Evolutionary conservation across 2,329 filamentous ascomycete genomes (phyloP), one percentile per base, ranked within the genome.

Genomic region (Fusarium compactum): DNA sequence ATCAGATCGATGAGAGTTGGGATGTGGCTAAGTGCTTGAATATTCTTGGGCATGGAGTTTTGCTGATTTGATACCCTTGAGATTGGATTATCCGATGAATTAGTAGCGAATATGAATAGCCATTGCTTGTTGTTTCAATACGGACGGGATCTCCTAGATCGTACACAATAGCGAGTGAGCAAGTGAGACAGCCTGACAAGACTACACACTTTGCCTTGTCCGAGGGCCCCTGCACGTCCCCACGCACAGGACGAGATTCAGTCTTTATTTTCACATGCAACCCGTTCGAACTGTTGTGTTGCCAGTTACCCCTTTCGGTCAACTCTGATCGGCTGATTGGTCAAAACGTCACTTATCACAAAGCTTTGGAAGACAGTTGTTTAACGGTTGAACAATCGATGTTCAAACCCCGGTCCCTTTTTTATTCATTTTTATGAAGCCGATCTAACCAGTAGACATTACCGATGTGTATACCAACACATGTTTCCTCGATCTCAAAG

Each of bases 21-120:
- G 83, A 85, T 57, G 66, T 85, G 45, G 78, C 78, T 16, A 80
- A 79, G 56, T 85, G 82, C 63, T 74, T 85, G 59, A 81, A 80
- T 57, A 72, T 81, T 44, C 70, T 82, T 18, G 81, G 81, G 27
- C 78, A 82, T 61, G 76, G 78, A 58, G 78, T 82, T 70, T 77
- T 83, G 58, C 53, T 83, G 64, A 80, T 82, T 62, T 82, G 66
- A 78, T 76, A 76, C 71, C 74, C 73, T 60, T 47, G 52, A 27
- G 25, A 64, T 29, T 48, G 27, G n/a, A 22, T 48, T 25, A 16
- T 15, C 22, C 52, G 25, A 24, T 20, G 16, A n/a, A 15, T 10
- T 24, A 22, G 38, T 25, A 27, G 41, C 16, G 20, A 32, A 34
- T 25, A 45, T 41, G 32, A 58, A 48, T 48, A 22, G 27, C 44